Percentiles rank a stretch among this genome's conserved stretches.
These are phyloP conservation scores for Geoglossum cookeanum DNA, from an alignment of 2,329 filamentous ascomycete genomes.

Conservation along the genomic window DNA sequence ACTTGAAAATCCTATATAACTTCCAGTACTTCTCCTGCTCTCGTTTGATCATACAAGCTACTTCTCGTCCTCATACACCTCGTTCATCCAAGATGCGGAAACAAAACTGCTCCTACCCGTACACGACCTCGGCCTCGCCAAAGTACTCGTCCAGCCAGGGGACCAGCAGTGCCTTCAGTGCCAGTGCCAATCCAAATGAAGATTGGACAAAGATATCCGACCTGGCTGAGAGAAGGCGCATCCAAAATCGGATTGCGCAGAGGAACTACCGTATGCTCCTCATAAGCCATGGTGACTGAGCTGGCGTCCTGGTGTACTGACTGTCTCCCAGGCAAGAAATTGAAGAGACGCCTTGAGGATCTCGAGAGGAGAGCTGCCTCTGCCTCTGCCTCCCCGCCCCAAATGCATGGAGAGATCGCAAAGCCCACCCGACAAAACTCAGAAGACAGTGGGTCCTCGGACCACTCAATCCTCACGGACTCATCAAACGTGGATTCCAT, in stretches of 20 bases:
- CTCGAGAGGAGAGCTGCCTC: conserved; percentile 59
- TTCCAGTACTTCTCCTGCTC: not conserved
- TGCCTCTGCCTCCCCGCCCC: conserved; percentile 36
- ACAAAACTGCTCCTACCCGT: conserved; percentile 15
- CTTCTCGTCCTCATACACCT: not conserved
- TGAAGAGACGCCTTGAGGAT: conserved; percentile 75
- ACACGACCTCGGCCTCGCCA: conserved; percentile 25
- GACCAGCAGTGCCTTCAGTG: conserved; percentile 87
- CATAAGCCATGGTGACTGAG: not conserved
- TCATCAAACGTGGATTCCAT: not conserved
- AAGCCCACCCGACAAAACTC: not conserved
- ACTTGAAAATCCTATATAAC: not conserved
- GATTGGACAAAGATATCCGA: conserved; percentile 99
- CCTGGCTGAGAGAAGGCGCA: conserved; percentile 77
- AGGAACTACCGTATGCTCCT: conserved; percentile 71
- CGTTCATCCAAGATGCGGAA: conserved; percentile 1
- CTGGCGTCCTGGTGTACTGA: conserved; percentile 7
- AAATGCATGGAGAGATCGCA: conserved; percentile 26
- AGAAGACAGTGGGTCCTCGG: conserved; percentile 1
- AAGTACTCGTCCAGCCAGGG: conserved; percentile 54
- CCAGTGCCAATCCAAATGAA: conserved; percentile 85
- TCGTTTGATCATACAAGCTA: not conserved
- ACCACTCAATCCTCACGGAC: not conserved
- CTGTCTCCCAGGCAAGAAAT: conserved; percentile 56
- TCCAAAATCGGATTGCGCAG: conserved; percentile 95